Evolutionary conservation across 2,329 filamentous ascomycete genomes (phyloP).

Genomic region (Microdochium paspali): DNA sequence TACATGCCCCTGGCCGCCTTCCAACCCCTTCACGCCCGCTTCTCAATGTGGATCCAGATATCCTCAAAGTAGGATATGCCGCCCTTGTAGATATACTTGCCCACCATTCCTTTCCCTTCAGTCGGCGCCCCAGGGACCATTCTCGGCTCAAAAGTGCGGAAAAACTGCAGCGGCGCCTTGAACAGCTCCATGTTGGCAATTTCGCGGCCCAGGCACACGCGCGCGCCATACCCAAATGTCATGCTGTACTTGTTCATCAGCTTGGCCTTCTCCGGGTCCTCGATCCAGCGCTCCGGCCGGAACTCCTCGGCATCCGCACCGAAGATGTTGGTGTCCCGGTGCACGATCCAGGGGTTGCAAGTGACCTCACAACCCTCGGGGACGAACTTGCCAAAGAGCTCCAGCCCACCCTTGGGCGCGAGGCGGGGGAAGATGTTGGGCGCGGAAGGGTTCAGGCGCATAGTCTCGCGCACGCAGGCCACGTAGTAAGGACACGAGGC

Average conservation of each 20-base stretch:
- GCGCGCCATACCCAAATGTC: constrained; percentile 38
- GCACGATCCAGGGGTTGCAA: constrained; percentile 34
- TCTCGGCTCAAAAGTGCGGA: constrained; percentile 24
- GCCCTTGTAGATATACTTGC: constrained; percentile 1
- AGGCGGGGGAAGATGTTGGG: constrained; percentile 40
- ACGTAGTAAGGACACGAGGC: constrained; percentile 34
- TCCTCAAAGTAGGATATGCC: constrained; percentile 1
- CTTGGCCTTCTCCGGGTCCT: constrained; percentile 24
- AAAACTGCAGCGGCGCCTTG: constrained; percentile 33
- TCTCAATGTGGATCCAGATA: constrained; percentile 2
- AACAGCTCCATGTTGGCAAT: constrained; percentile 44
- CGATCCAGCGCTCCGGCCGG: constrained; percentile 38
- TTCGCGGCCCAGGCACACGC: constrained; percentile 36
- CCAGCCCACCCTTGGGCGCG: constrained; percentile 19
- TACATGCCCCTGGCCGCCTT: neutral
- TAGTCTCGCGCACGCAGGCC: constrained; percentile 38
- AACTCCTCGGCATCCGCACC: constrained; percentile 32
- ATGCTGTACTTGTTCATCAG: constrained; percentile 36
- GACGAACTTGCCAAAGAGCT: constrained; percentile 20
- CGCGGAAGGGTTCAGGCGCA: constrained; percentile 39
- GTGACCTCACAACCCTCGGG: constrained; percentile 31
- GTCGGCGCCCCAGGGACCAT: constrained; percentile 1
- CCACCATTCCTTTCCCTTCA: constrained; percentile 6
- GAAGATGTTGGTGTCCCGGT: constrained; percentile 30
- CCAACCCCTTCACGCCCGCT: neutral